Conservation (phyloP, 148 eudicot species). For the Euryodendron excelsum region DNA sequence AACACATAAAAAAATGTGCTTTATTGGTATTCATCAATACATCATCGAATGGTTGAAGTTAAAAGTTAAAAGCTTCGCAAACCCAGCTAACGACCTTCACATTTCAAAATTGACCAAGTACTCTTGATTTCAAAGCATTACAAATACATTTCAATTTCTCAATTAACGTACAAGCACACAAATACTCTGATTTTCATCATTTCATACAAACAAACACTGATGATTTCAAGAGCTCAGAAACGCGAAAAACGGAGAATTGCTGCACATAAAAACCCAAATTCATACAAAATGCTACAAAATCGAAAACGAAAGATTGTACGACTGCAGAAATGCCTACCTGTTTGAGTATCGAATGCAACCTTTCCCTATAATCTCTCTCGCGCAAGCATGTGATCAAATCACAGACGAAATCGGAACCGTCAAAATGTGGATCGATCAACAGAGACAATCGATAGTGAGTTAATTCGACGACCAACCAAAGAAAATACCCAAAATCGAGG, state of each 20-base stretch:
- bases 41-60: background rate
- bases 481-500: background rate
- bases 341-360: background rate
- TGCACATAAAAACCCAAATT: background rate
- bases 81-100: background rate
- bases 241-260: background rate
- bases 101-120: background rate
- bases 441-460: background rate
- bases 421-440: constrained; percentile 2
- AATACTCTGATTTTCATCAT: background rate
- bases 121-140: background rate
- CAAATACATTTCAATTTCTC: background rate
- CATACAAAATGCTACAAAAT: background rate
- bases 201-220: background rate
- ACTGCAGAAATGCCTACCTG: background rate
- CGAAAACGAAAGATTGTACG: background rate
- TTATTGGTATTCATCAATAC: background rate
- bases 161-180: background rate
- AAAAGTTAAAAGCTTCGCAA: background rate
- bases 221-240: background rate
- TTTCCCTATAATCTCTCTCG: background rate
- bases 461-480: background rate
- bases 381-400: background rate
- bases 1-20: background rate
- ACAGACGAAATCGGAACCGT: background rate